Evolutionary conservation across 805 yeast genomes (phyloP).

Genomic region (Candida germanica): DNA sequence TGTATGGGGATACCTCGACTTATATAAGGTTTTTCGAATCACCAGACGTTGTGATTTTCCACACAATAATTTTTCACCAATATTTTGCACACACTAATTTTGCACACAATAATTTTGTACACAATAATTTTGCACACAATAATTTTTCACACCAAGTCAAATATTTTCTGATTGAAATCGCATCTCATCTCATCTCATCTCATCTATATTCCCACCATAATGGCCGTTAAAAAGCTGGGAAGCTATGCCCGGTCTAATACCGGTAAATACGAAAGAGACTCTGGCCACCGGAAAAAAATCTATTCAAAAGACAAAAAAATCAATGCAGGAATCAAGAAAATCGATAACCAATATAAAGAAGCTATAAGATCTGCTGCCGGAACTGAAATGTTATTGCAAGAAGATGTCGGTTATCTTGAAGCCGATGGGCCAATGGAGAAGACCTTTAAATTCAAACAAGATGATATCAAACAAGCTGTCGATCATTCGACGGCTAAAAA

Average conservation of each 20-base stretch:
- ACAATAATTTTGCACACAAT: no score
- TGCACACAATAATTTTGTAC: no score
- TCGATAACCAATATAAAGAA: conserved; percentile 69
- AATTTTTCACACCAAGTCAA: no score
- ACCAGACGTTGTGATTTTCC: no score
- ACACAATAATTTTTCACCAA: no score
- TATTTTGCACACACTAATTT: no score
- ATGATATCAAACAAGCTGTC: conserved; percentile 71
- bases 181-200: conserved; percentile 5
- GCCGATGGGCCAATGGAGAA: conserved; percentile 92
- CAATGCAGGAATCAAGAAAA: conserved; percentile 60
- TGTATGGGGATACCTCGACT: no score
- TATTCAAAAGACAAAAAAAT: conserved; percentile 51
- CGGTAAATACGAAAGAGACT: conserved; percentile 25
- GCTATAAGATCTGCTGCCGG: conserved; percentile 83
- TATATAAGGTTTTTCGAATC: no score
- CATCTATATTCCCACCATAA: conserved; percentile 6
- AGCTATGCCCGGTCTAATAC: conserved; percentile 19
- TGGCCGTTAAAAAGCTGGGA: conserved; percentile 22
- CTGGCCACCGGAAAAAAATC: conserved; percentile 17
- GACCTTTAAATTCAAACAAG: conserved; percentile 81
- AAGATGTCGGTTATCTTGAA: conserved; percentile 82
- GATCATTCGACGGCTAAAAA: conserved; percentile 75
- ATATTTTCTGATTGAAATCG: no score
- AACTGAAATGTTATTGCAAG: conserved; percentile 81